Base-by-base conservation (phyloP, 2,329 filamentous ascomycete genomes). In the Alternaria incomplexa region DNA sequence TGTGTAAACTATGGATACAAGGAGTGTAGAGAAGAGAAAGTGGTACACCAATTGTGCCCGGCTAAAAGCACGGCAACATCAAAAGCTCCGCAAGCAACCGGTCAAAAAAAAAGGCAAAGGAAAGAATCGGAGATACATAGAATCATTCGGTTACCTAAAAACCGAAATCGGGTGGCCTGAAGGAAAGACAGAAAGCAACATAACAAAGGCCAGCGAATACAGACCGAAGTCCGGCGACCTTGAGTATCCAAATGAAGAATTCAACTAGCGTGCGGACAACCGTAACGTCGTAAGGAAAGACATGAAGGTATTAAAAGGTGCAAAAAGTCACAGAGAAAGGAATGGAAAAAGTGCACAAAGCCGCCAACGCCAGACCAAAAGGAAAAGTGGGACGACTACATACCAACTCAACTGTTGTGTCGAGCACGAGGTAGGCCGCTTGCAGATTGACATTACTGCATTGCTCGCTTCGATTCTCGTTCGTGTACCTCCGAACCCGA, bases 401-500 rank as follows among this genome's bases (percentile, higher is more conserved):
- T 30, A 46, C n/a, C 43, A n/a, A 46, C 6, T 13, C 43, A 45
- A 25, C 15, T 15, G 20, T 52, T 40, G 48, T 25, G 20, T 52
- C 11, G 48, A 52, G 17, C 20, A 15, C 48, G 22, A 40, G 28
- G 23, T n/a, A 59, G 20, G 23, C 32, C 11, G 43, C 26, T 11
- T 52, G 20, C 28, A 22, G 20, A 40, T 22, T 10, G 48, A 20
- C 20, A 64, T 58, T 55, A 58, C 50, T 70, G 71, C 69, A 75
- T 76, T 5, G 75, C 48, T 40, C 76, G 72, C 64, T 79, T 79
- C 17, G 75, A 62, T 45, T 71, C 71, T 17, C 73, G 71, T 25
- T 74, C 76, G 20, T 69, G 71, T 25, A 61, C 63, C 50, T 75
- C 74, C 3, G 75, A 73, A 23, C 71, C 71, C 12, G 74, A 69